Evolutionary conservation across 1,139 yeast genomes (phyloP).

Genomic region (Hemisphaericaspora xylanilytica): DNA sequence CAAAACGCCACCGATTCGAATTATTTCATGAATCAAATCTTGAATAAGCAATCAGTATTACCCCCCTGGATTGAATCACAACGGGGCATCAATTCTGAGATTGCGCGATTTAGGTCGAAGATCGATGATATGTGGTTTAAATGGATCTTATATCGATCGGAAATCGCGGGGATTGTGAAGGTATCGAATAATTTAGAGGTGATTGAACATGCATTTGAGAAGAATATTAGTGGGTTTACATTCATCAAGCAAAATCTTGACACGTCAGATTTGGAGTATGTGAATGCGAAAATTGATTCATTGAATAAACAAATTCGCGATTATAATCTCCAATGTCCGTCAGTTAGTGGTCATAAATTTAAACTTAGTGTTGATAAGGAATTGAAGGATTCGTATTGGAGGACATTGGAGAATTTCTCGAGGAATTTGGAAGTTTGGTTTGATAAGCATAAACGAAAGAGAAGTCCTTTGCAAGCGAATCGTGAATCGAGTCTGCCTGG

Average conservation of each 20-base stretch:
- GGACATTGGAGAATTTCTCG: conserved; percentile 16
- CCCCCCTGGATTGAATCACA: conserved; percentile 93
- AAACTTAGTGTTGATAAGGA: conserved; percentile 58
- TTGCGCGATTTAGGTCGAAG: conserved; percentile 44
- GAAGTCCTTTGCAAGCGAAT: conserved; percentile 3
- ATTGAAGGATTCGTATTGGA: conserved; percentile 25
- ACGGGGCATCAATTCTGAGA: conserved; percentile 49
- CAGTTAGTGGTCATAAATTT: conserved; percentile 62
- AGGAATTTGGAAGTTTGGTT: conserved; percentile 19
- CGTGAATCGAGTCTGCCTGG: conserved; percentile 6
- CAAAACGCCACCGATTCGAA: conserved; percentile 50
- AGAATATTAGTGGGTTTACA: conserved; percentile 6
- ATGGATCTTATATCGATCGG: conserved; percentile 27
- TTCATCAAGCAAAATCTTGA: conserved; percentile 7
- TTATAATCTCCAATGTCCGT: conserved; percentile 80
- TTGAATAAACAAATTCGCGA: conserved; percentile 64
- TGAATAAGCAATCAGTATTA: conserved; percentile 70
- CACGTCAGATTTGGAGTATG: conserved; percentile 25
- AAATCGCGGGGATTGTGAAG: conserved; percentile 16
- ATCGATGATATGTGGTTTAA: conserved; percentile 46
- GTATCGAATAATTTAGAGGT: conserved; percentile 17
- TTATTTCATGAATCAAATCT: conserved; percentile 50
- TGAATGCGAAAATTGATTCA: conserved; percentile 41
- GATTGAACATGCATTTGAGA: conserved; percentile 11
- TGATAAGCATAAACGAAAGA: conserved; percentile 16